These are phyloP conservation scores for Xylariaceae sp. DNA, from an alignment of 2,329 filamentous ascomycete species.

Conservation along the genomic window DNA sequence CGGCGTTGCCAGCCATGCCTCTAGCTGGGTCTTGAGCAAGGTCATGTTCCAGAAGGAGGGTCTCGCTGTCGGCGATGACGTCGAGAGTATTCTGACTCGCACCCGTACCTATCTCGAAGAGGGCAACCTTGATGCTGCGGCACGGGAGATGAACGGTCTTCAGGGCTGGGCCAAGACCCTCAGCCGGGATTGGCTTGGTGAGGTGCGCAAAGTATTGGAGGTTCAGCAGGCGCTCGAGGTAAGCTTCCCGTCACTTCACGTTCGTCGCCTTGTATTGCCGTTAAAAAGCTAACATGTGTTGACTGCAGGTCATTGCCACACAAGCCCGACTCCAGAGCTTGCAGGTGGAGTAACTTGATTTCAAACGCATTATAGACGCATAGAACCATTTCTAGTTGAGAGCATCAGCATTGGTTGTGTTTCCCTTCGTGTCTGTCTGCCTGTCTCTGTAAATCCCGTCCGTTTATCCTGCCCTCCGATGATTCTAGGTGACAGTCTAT, in stretches of 20 bases:
- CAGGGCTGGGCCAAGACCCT: conserved; percentile 93
- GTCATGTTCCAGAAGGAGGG: conserved; percentile 94
- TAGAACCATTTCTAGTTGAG: conserved; percentile 11
- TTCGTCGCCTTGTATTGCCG: background rate
- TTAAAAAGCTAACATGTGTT: conserved; percentile 10
- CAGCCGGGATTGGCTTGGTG: conserved; percentile 86
- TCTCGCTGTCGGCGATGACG: conserved; percentile 76
- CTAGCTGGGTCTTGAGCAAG: conserved; percentile 84
- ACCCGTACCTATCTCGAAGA: conserved; percentile 90
- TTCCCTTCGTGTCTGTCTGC: conserved; percentile 19
- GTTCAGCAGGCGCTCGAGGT: conserved; percentile 95
- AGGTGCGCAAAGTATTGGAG: conserved; percentile 88
- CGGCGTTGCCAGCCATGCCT: conserved; percentile 89
- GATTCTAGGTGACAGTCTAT: conserved; percentile 25
- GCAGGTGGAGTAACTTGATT: conserved; percentile 25
- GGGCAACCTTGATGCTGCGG: conserved; percentile 84
- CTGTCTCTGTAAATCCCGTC: conserved; percentile 22
- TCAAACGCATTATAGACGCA: conserved; percentile 16
- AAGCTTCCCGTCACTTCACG: conserved; percentile 4
- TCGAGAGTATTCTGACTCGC: conserved; percentile 86
- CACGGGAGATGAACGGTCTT: conserved; percentile 89
- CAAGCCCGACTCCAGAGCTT: conserved; percentile 30
- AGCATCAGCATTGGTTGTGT: conserved; percentile 8
- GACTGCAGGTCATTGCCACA: conserved; percentile 28
- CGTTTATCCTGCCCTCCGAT: conserved; percentile 16